Base-by-base conservation (phyloP, 2,329 filamentous ascomycete genomes). In the Aspergillus tamarii region DNA sequence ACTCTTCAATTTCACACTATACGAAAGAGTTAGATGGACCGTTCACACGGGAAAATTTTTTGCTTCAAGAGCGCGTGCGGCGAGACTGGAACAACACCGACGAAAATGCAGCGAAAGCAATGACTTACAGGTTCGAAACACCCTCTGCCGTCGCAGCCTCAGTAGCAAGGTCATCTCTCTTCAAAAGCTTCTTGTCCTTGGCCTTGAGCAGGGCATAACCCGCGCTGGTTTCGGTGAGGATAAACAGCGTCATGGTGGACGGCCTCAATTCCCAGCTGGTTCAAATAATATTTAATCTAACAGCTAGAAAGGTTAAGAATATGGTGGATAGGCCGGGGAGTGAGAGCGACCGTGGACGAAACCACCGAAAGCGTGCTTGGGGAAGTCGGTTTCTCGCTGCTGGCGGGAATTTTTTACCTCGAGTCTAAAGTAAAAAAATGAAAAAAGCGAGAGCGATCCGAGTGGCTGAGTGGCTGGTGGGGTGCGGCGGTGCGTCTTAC, bases 151-250 rank as follows among this genome's bases (percentile, higher is more conserved):
- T 91, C 69, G 89, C 87, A 66, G 93, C 85, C 78, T 95, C 89
- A 67, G 88, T 85, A 60, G 87, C 86, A 67, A 96, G 82, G 76
- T 94, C 89, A 81, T 94, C 91, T 75, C 91, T 89, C 81, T 96
- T 95, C 70, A 99, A 85, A 64, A 98, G 87, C 85, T 98, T 98
- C 88, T 97, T 98, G 87, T 98, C 94, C 80, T 94, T 93, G 73
- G 94, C 91, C 87, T 99, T 98, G 85, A 99, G 93, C 80, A 99
- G 88, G 81, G 94, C 95, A 84, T 98, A 98, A 80, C 95, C 96
- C 73, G 94, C 94, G 82, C 92, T 92, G 80, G 94, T 97, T 84
- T 97, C 94, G 76, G 91, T 91, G 74, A 97, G 89, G 83, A 97
- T 91, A 82, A 96, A 96, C 79, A 95, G 89, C 83, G 91, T 91